phyloP scores from a whole-genome alignment of 1,139 yeast genomes.

The Meyerozyma sp. region DNA sequence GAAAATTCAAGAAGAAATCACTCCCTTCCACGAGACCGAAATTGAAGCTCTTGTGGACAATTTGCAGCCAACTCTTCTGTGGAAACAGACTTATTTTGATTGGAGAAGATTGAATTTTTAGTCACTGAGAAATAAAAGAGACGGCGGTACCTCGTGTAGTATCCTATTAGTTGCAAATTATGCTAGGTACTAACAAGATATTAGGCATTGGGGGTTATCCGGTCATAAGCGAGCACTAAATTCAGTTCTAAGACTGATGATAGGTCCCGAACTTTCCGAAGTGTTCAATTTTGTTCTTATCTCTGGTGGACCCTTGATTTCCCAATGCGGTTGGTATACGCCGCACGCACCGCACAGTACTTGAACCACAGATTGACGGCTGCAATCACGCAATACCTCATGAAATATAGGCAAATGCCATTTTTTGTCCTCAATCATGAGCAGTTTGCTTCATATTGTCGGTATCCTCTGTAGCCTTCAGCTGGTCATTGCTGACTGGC shows the following conservation, averaged over 20 bases:
- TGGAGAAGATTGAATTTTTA: not conserved
- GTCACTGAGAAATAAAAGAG: too few relatives aligned
- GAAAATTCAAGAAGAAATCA: not conserved
- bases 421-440: not conserved
- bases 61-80: not conserved
- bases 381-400: not conserved
- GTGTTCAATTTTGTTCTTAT: too few relatives aligned
- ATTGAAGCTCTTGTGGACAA: not conserved
- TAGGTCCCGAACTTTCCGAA: too few relatives aligned
- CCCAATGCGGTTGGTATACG: too few relatives aligned
- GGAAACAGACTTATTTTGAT: not conserved
- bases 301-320: too few relatives aligned
- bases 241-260: too few relatives aligned
- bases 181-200: too few relatives aligned
- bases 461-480: not conserved
- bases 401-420: not conserved
- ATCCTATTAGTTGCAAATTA: too few relatives aligned
- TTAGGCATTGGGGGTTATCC: too few relatives aligned
- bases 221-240: too few relatives aligned
- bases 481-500: slow-evolving; percentile 18
- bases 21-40: not conserved
- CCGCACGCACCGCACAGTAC: too few relatives aligned
- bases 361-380: not conserved
- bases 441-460: not conserved
- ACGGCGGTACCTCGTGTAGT: too few relatives aligned